These are phyloP conservation scores for Volutella citrinella DNA, from an alignment of 2,329 filamentous ascomycete species.

Conservation along the genomic window DNA sequence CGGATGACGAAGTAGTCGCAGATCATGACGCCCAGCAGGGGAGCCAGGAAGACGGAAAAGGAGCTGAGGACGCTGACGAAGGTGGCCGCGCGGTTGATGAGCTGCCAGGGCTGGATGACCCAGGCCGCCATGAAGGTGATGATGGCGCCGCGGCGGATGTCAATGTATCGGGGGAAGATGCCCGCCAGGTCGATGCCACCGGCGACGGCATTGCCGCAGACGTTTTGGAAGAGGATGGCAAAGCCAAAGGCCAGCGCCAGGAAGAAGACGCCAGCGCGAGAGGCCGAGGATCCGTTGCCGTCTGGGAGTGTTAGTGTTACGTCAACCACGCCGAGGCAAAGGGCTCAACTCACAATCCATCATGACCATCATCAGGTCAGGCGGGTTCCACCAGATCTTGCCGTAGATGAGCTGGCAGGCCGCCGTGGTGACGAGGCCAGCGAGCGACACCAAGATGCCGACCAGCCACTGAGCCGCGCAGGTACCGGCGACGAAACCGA, in stretches of 20 bases:
- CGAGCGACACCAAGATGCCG: slow-evolving; percentile 25
- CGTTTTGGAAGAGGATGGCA: slow-evolving; percentile 27
- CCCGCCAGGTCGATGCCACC: slow-evolving; percentile 29
- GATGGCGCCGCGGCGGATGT: slow-evolving; percentile 26
- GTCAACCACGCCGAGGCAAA: too few species aligned
- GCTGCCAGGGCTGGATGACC: slow-evolving; percentile 28
- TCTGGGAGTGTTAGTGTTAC: too few species aligned
- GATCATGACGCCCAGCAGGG: slow-evolving; percentile 28
- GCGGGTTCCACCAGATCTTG: slow-evolving; percentile 24
- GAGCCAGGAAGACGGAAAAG: slow-evolving; percentile 28
- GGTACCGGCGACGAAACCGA: slow-evolving; percentile 22
- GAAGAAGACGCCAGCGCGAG: slow-evolving; percentile 28
- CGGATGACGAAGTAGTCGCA: slow-evolving; percentile 30
- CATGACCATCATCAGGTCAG: slow-evolving; percentile 26
- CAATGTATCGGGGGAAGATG: slow-evolving; percentile 24
- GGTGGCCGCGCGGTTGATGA: slow-evolving; percentile 25
- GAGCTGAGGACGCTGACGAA: slow-evolving; percentile 26
- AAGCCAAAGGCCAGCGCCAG: slow-evolving; percentile 24
- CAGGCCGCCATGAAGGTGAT: slow-evolving; percentile 21
- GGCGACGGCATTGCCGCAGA: slow-evolving; percentile 26
- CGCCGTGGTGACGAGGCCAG: slow-evolving; percentile 23
- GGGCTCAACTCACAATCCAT: slow-evolving; percentile 18
- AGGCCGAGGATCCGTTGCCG: slow-evolving; percentile 9
- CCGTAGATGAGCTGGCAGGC: slow-evolving; percentile 27
- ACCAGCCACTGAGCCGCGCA: slow-evolving; percentile 25